phyloP scores from a whole-genome alignment of 805 yeast species.

The Barnettozyma botsteinii region DNA sequence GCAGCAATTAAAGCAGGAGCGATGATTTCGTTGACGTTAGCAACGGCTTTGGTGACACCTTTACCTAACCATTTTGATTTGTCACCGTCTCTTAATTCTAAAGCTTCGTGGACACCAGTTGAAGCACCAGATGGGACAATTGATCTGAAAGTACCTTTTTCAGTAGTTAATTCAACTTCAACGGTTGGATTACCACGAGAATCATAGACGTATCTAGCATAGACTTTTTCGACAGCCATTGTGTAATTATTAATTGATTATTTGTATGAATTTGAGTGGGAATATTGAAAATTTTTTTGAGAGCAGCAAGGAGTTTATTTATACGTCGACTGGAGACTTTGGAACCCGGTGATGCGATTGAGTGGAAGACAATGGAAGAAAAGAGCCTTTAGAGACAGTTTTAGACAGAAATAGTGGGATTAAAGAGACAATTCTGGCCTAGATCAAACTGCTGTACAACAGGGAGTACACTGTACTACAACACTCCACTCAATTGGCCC shows the following conservation, averaged over 20 bases:
- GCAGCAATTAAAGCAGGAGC: slow-evolving; percentile 90
- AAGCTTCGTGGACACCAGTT: slow-evolving; percentile 98
- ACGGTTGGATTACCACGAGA: slow-evolving; percentile 99
- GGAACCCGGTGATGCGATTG: slow-evolving; percentile 4
- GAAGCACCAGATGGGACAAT: slow-evolving; percentile 99
- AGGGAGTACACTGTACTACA: no score
- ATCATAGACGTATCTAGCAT: slow-evolving; percentile 97
- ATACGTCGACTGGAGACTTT: neutral
- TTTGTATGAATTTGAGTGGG: neutral
- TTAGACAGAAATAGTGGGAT: no score
- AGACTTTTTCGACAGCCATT: slow-evolving; percentile 85
- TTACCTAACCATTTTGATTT: slow-evolving; percentile 97
- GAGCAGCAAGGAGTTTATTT: neutral
- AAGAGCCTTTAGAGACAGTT: no score
- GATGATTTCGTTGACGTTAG: slow-evolving; percentile 89
- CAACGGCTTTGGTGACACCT: slow-evolving; percentile 97
- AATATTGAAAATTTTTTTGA: neutral
- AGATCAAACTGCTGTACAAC: no score
- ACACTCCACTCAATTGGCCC: no score
- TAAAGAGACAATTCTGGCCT: no score
- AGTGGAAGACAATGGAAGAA: neutral
- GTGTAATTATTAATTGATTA: slow-evolving; percentile 5
- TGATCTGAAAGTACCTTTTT: slow-evolving; percentile 89
- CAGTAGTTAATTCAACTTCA: slow-evolving; percentile 94
- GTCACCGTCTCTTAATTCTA: slow-evolving; percentile 98